These are phyloP conservation scores for Lasiodiplodia sp. DNA, from an alignment of 2,329 filamentous ascomycete genomes.

Conservation along the genomic window DNA sequence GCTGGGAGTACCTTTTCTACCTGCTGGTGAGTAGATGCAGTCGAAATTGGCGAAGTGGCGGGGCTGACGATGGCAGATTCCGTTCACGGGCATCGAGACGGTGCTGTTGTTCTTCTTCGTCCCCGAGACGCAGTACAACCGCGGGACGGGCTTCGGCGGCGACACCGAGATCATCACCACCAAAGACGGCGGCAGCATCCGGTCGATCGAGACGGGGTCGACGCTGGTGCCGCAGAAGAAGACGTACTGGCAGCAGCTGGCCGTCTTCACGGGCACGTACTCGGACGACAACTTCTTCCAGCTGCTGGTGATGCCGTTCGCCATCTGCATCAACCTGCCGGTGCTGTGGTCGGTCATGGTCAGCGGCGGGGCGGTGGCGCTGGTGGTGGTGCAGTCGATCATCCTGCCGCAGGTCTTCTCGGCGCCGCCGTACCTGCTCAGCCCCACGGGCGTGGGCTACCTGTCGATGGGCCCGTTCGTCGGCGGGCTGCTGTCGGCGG, in stretches of 20 bases:
- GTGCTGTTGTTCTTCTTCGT: constrained; percentile 58
- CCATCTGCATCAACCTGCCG: constrained; percentile 60
- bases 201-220: constrained; percentile 16
- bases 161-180: constrained; percentile 7
- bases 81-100: constrained; percentile 50
- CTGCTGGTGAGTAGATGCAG: constrained; percentile 49
- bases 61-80: constrained; percentile 42
- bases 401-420: constrained; percentile 53
- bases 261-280: constrained; percentile 49
- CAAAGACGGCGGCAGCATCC: constrained; percentile 21
- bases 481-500: constrained; percentile 44
- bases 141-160: constrained; percentile 42
- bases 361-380: constrained; percentile 52
- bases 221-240: constrained; percentile 38
- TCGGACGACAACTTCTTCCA: constrained; percentile 49
- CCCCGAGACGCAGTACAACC: constrained; percentile 59
- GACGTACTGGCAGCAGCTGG: constrained; percentile 46
- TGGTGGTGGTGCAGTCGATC: constrained; percentile 54
- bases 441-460: constrained; percentile 55
- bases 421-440: constrained; percentile 47
- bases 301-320: constrained; percentile 54
- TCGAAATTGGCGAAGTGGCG: constrained; percentile 48
- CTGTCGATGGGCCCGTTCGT: constrained; percentile 50
- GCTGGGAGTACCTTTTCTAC: constrained; percentile 59
- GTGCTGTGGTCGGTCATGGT: constrained; percentile 61